These are phyloP conservation scores for Pichia kluyveri DNA, from an alignment of 805 yeast genomes.

Conservation along the genomic window DNA sequence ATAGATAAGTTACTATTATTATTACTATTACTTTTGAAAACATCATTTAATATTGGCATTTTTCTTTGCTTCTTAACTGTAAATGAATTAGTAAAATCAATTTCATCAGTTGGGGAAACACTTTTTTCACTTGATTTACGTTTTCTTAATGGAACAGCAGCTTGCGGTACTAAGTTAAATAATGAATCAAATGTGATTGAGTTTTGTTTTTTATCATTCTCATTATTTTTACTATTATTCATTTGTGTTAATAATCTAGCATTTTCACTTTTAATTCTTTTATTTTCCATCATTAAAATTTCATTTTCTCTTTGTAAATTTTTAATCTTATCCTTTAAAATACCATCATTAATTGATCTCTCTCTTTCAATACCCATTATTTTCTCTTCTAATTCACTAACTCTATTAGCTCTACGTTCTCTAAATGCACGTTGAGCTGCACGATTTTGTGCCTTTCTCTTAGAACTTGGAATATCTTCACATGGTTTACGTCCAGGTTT, in stretches of 20 bases:
- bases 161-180: conserved; percentile 43
- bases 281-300: conserved; percentile 20
- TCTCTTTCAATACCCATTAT: conserved; percentile 60
- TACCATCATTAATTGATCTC: conserved; percentile 50
- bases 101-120: conserved; percentile 24
- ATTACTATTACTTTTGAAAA: not conserved
- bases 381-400: conserved; percentile 67
- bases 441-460: conserved; percentile 83
- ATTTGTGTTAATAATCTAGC: conserved; percentile 22
- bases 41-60: conserved; percentile 10
- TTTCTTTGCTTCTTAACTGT: conserved; percentile 20
- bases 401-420: conserved; percentile 76
- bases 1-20: not conserved
- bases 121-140: not conserved
- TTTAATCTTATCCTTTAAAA: conserved; percentile 42
- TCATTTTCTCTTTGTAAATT: conserved; percentile 38
- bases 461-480: conserved; percentile 70
- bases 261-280: conserved; percentile 23
- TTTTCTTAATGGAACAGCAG: conserved; percentile 54
- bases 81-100: conserved; percentile 48
- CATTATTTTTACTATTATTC: not conserved
- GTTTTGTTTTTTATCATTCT: not conserved
- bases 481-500: conserved; percentile 44
- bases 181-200: conserved; percentile 1
- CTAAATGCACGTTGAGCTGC: conserved; percentile 93